These are phyloP conservation scores for Nothopassalora personata DNA, from an alignment of 2,329 filamentous ascomycete species.

Conservation along the genomic window DNA sequence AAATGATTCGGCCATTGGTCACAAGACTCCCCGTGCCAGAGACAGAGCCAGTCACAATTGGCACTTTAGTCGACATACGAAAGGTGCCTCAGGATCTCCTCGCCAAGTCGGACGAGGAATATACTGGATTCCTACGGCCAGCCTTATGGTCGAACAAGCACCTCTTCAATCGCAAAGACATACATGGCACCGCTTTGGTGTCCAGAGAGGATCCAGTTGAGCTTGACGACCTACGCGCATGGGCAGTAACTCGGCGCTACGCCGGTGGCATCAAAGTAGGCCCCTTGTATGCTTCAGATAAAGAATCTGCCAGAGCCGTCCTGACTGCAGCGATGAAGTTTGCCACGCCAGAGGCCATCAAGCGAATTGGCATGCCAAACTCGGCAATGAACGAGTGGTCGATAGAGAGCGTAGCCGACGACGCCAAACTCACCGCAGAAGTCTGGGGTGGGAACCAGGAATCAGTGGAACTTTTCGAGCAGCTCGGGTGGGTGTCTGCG, in stretches of 20 bases:
- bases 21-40: constrained; percentile 1
- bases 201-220: constrained; percentile 4
- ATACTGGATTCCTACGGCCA: constrained; percentile 32
- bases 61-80: constrained; percentile 22
- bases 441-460: constrained; percentile 31
- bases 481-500: constrained; percentile 29
- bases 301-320: constrained; percentile 23
- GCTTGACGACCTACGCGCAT: constrained; percentile 24
- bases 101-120: constrained; percentile 26
- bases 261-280: constrained; percentile 33
- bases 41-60: too few species aligned
- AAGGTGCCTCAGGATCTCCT: constrained; percentile 23
- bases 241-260: constrained; percentile 31
- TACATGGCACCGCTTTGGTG: constrained; percentile 28
- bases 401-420: constrained; percentile 12
- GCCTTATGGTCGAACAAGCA: constrained; percentile 30
- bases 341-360: constrained; percentile 14
- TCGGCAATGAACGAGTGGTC: constrained; percentile 9
- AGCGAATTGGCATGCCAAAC: constrained; percentile 7
- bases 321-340: constrained; percentile 27
- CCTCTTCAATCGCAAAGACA: constrained; percentile 27
- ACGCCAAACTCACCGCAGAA: constrained; percentile 30
- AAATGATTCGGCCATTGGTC: constrained; percentile 26
- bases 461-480: constrained; percentile 30
- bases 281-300: constrained; percentile 33